Conservation (phyloP, 139 green algal species). For the Coelastrella sp. region DNA sequence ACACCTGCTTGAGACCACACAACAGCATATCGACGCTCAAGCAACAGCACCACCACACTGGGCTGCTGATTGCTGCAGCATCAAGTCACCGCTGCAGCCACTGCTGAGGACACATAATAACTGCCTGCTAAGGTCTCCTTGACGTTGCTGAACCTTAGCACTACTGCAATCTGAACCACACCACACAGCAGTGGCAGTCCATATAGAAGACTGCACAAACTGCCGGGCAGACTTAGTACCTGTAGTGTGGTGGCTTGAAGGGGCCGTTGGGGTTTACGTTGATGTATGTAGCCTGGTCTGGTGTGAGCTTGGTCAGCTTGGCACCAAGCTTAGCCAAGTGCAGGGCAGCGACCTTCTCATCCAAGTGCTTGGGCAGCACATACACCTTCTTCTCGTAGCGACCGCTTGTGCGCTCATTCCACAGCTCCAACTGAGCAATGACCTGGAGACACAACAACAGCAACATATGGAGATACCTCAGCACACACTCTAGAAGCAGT, state of each 20-base stretch:
- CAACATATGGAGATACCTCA: background rate
- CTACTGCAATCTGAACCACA: background rate
- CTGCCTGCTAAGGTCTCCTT: no score
- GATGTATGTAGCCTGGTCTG: conserved; percentile 97
- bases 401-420: conserved; percentile 94
- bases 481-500: no score
- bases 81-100: no score
- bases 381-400: conserved; percentile 99
- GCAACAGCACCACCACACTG: no score
- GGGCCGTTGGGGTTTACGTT: conserved; percentile 93
- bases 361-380: conserved; percentile 99
- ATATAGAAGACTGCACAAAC: no score
- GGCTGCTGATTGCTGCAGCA: no score
- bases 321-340: conserved; percentile 97
- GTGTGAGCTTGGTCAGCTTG: conserved; percentile 94
- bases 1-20: background rate
- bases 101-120: no score
- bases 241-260: conserved; percentile 98
- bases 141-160: background rate
- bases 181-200: background rate
- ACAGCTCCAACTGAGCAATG: conserved; percentile 99
- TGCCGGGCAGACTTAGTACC: conserved; percentile 78
- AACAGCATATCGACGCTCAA: no score
- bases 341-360: conserved; percentile 98
- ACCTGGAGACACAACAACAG: conserved; percentile 62